Conservation (phyloP, 768 basidiomycete genomes). For the Rhizopogon vesiculosus region DNA sequence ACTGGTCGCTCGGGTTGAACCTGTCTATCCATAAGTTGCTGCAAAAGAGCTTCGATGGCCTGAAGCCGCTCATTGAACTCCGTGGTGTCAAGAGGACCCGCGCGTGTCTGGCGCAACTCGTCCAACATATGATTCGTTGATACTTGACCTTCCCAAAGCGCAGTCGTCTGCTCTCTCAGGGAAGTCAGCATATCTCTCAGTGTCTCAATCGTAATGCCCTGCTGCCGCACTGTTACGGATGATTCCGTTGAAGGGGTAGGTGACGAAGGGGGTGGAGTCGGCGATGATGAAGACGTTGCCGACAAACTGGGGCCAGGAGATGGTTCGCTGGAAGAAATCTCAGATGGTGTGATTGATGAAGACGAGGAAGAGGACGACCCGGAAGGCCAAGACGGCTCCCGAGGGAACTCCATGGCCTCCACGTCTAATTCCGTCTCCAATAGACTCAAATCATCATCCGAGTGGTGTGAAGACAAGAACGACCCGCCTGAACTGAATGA, state of each 20-base stretch:
- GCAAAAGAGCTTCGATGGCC: constrained; percentile 20
- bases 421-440: constrained; percentile 34
- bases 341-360: constrained; percentile 25
- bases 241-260: constrained; percentile 35
- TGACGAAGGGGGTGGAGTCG: constrained; percentile 31
- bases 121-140: constrained; percentile 58
- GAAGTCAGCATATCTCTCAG: constrained; percentile 51
- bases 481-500: constrained; percentile 33
- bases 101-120: constrained; percentile 48
- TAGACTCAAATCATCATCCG: constrained; percentile 54
- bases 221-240: constrained; percentile 31
- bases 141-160: constrained; percentile 59
- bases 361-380: constrained; percentile 30
- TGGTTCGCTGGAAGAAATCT: constrained; percentile 27
- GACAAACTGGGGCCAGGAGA: constrained; percentile 36
- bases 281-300: constrained; percentile 30
- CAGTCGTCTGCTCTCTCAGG: constrained; percentile 54
- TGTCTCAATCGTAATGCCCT: constrained; percentile 32
- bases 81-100: constrained; percentile 35
- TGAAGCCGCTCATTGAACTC: constrained; percentile 29
- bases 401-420: constrained; percentile 6
- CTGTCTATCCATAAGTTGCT: constrained; percentile 6
- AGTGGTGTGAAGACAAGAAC: constrained; percentile 62
- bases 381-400: constrained; percentile 29
- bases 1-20: constrained; percentile 8